These are phyloP conservation scores for Annulohypoxylon truncatum DNA, from an alignment of 2,329 filamentous ascomycete species.

Conservation along the genomic window DNA sequence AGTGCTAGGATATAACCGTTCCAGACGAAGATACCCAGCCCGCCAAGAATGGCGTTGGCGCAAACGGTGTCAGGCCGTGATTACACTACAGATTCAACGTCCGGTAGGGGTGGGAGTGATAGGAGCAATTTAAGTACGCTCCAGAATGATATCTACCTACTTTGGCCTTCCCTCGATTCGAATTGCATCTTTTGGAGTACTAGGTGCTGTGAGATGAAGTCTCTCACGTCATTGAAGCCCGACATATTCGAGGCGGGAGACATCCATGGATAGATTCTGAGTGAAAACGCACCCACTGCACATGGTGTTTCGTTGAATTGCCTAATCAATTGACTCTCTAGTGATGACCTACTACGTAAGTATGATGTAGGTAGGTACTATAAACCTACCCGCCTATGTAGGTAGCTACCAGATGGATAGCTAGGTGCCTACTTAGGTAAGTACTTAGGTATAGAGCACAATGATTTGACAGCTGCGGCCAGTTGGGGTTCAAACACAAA, in stretches of 20 bases:
- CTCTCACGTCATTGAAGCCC: neutral
- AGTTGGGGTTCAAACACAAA: neutral
- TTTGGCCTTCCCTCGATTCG: neutral
- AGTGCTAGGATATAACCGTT: constrained; percentile 15
- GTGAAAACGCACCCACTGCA: no score
- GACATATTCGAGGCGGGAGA: no score
- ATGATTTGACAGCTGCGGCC: neutral
- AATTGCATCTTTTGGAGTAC: neutral
- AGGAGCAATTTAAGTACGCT: neutral
- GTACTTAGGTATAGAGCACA: no score
- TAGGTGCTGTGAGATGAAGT: no score
- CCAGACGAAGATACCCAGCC: constrained; percentile 35
- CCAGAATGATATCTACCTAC: neutral
- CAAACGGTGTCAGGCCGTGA: constrained; percentile 6
- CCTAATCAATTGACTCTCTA: no score
- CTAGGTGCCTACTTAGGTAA: no score
- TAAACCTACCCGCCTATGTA: no score
- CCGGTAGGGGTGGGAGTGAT: neutral
- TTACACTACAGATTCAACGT: neutral
- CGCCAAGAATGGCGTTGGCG: constrained; percentile 21
- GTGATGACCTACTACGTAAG: no score
- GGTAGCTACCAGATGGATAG: no score
- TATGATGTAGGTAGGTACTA: no score
- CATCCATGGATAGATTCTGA: no score
- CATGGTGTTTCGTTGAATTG: no score